These are phyloP conservation scores for Cyclospora cayetanensis DNA, from an alignment of 169 alveolate genomes.

Conservation along the genomic window DNA sequence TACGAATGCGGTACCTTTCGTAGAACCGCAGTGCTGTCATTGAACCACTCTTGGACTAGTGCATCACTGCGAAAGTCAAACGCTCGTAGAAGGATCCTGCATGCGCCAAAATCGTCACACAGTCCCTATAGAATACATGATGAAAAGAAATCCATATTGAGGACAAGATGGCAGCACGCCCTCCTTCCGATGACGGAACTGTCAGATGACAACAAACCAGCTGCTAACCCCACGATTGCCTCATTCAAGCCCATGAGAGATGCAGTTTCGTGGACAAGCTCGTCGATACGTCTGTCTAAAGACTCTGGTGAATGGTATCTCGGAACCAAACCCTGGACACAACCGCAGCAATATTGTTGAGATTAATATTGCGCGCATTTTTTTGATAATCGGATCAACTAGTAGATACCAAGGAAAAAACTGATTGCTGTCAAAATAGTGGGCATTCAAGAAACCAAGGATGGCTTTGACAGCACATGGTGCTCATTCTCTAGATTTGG, in stretches of 20 bases:
- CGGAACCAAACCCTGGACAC: constrained; percentile 32
- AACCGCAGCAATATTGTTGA: too few relatives aligned
- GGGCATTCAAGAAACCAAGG: too few relatives aligned
- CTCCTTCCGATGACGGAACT: neutral
- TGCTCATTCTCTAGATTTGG: too few relatives aligned
- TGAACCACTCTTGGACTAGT: constrained; percentile 67
- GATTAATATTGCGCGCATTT: too few relatives aligned
- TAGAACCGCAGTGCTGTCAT: constrained; percentile 55
- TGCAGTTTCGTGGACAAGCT: constrained; percentile 41
- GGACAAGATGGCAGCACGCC: too few relatives aligned
- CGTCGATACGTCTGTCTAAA: constrained; percentile 18
- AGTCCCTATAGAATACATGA: too few relatives aligned
- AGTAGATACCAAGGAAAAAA: too few relatives aligned
- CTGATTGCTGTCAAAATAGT: too few relatives aligned
- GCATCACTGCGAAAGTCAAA: constrained; percentile 59
- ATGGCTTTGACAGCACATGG: too few relatives aligned
- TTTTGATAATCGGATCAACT: too few relatives aligned
- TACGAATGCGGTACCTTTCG: constrained; percentile 60
- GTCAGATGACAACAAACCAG: neutral
- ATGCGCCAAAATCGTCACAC: neutral
- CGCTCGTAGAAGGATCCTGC: constrained; percentile 48
- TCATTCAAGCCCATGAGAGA: constrained; percentile 28
- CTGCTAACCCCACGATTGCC: constrained; percentile 48
- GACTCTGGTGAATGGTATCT: constrained; percentile 54
- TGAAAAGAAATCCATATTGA: too few relatives aligned